Evolutionary conservation across 2,329 filamentous ascomycete species (phyloP), one percentile per base, ranked within the genome.

Genomic region (Arthrobotrys iridis): DNA sequence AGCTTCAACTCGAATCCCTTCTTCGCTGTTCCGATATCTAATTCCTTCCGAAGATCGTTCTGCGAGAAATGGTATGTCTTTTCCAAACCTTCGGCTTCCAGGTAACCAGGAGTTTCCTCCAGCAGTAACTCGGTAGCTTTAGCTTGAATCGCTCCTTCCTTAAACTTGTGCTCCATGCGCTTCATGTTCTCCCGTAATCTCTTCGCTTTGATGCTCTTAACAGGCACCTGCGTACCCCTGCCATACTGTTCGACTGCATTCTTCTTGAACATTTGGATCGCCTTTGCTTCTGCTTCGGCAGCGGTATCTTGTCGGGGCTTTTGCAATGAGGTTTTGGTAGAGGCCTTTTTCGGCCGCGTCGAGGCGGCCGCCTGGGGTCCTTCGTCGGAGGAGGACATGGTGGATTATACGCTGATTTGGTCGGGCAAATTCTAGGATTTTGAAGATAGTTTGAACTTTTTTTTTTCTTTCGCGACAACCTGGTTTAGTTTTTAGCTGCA

Each of bases 61-160:
- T 99, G 95, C 75, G 91, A 89, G 55, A 97, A 91, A 83, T 92
- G 93, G 84, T 96, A 98, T 18, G 95, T 99, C 81, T 89, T 86
- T 82, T 99, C 95, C 76, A 99, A 86, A 93, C 93, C 87, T 82
- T 99, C 95, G 0, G 94, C 87, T 82, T 98, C 92, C 66, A 99
- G 85, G 79, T 96, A 96, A 4, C 95, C 95, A 8, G 87, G 85
- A 4, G 90, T 88, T 81, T 97, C 92, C 83, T 98, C 94, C 64
- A 96, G 87, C 79, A 99, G 84, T 68, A 99, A 95, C 83, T 99
- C 95, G 20, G 94, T 93, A 85, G 97, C 94, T 83, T 97, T 96
- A 13, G 95, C 93, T 82, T 91, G 90, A 35, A 96, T 83, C 0
- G 91, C 85, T 0, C 94, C 94, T 79, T 90, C 87, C 80, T 93